Percentiles rank a stretch among this genome's conserved stretches.
Conservation (phyloP, 2,329 filamentous ascomycete species). For the Lasiodiplodia hormozganensis region DNA sequence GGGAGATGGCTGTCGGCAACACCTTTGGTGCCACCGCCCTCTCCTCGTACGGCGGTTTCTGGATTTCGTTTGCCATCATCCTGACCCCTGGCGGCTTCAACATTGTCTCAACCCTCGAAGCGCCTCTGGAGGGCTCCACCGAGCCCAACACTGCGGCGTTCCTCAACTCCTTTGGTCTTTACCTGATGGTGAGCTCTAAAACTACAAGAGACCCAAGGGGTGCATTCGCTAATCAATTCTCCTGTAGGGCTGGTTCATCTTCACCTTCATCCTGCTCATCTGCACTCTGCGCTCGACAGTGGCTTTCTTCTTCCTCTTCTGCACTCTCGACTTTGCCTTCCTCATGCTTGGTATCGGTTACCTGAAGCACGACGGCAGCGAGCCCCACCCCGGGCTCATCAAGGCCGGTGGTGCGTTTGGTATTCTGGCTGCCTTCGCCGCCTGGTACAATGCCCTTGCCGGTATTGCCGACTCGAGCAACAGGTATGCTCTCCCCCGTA, state of each 20-base stretch:
- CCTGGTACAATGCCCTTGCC: constrained; percentile 63
- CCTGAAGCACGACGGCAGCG: constrained; percentile 51
- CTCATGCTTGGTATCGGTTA: constrained; percentile 63
- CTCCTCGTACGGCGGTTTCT: constrained; percentile 63
- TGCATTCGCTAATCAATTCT: constrained; percentile 38
- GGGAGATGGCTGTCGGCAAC: constrained; percentile 60
- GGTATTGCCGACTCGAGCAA: constrained; percentile 63
- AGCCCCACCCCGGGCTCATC: constrained; percentile 55
- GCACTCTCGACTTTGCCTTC: constrained; percentile 65
- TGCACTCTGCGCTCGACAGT: constrained; percentile 66
- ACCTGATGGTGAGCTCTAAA: constrained; percentile 54
- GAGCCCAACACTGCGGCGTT: constrained; percentile 59
- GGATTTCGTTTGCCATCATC: constrained; percentile 63
- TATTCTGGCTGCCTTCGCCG: constrained; percentile 59
- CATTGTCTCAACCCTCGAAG: constrained; percentile 52
- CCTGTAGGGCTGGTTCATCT: constrained; percentile 64
- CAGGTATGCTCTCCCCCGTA: constrained; percentile 43
- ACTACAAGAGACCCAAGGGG: not conserved
- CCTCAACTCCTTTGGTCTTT: constrained; percentile 63
- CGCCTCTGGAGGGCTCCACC: constrained; percentile 34
- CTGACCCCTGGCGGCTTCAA: constrained; percentile 55
- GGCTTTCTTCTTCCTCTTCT: constrained; percentile 64
- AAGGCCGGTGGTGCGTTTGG: constrained; percentile 61
- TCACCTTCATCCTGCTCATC: constrained; percentile 63
- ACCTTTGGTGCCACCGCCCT: constrained; percentile 64